A percentile compares a stretch with the other conserved stretches of the same genome.
Evolutionary conservation across 2,329 filamentous ascomycete genomes (phyloP).

Genomic region (Beauveria asiatica): DNA sequence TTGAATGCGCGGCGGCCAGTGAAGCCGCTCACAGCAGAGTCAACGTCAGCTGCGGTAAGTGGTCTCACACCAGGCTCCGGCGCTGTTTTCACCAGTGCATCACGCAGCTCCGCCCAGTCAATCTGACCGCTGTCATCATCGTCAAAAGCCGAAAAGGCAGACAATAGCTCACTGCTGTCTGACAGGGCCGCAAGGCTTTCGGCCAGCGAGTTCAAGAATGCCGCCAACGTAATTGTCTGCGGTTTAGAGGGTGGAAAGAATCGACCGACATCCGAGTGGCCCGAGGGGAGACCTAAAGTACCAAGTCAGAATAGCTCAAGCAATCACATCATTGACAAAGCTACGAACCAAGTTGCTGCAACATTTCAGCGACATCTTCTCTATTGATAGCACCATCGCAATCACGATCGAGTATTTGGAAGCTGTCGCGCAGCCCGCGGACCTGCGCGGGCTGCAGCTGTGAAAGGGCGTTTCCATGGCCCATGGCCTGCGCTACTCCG

Average conservation of each 20-base stretch:
- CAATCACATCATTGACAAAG: not conserved
- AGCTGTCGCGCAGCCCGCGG: conserved; percentile 81
- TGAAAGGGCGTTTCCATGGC: conserved; percentile 49
- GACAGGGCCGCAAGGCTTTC: conserved; percentile 66
- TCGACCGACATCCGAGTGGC: conserved; percentile 58
- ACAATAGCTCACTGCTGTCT: conserved; percentile 69
- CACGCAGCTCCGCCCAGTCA: conserved; percentile 71
- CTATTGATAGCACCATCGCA: conserved; percentile 76
- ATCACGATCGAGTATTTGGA: conserved; percentile 85
- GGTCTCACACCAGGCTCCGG: conserved; percentile 62
- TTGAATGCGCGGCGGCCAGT: conserved; percentile 76
- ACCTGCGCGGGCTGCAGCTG: conserved; percentile 76
- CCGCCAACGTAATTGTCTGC: conserved; percentile 71
- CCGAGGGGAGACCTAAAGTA: conserved; percentile 61
- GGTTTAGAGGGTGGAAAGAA: conserved; percentile 73
- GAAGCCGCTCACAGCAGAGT: conserved; percentile 81
- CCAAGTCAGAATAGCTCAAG: not conserved
- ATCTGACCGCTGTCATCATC: conserved; percentile 92
- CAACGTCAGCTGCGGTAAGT: conserved; percentile 66
- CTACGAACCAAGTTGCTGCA: conserved; percentile 65
- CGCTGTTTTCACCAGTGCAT: conserved; percentile 73
- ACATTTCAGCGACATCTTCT: conserved; percentile 79
- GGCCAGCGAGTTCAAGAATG: conserved; percentile 77
- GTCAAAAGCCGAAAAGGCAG: conserved; percentile 91
- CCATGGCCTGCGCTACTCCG: conserved; percentile 27